Evolutionary conservation across 176 grass and related monocot species (phyloP).

Genomic region (Aegilops umbellulata): DNA sequence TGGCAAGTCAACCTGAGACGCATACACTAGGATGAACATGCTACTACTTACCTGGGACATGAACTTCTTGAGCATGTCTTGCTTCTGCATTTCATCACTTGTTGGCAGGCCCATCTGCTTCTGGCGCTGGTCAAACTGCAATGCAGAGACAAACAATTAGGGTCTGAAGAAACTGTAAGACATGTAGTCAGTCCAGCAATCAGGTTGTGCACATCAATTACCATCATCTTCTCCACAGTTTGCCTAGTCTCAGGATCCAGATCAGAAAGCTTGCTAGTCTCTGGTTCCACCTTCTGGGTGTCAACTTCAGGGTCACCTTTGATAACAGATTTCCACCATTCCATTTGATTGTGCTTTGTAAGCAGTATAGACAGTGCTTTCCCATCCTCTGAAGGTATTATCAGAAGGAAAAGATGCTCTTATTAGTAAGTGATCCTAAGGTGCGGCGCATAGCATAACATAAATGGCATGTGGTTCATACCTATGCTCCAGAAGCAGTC

Average conservation of each 20-base stretch:
- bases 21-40: not conserved
- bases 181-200: not conserved
- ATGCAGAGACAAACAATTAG: not conserved
- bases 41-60: conserved; percentile 60
- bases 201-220: conserved; percentile 33
- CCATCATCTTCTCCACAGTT: conserved; percentile 99
- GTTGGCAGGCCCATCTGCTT: conserved; percentile 95
- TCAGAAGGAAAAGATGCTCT: not conserved
- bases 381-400: conserved; percentile 69
- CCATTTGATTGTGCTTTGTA: conserved; percentile 97
- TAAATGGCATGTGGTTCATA: conserved; percentile 9
- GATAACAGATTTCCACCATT: conserved; percentile 87
- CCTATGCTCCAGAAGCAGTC: conserved; percentile 99
- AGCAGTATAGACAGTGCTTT: conserved; percentile 70
- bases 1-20: not conserved
- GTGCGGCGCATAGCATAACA: not conserved
- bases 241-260: conserved; percentile 95
- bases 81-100: conserved; percentile 95
- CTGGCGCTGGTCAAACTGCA: conserved; percentile 94
- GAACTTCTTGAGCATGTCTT: conserved; percentile 96
- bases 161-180: not conserved
- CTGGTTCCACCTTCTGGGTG: conserved; percentile 79
- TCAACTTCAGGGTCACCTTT: conserved; percentile 94
- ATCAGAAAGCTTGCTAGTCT: conserved; percentile 85
- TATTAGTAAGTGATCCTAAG: not conserved